phyloP scores from a whole-genome alignment of 1,284 basidiomycete genomes.

The Flammula alnicola region DNA sequence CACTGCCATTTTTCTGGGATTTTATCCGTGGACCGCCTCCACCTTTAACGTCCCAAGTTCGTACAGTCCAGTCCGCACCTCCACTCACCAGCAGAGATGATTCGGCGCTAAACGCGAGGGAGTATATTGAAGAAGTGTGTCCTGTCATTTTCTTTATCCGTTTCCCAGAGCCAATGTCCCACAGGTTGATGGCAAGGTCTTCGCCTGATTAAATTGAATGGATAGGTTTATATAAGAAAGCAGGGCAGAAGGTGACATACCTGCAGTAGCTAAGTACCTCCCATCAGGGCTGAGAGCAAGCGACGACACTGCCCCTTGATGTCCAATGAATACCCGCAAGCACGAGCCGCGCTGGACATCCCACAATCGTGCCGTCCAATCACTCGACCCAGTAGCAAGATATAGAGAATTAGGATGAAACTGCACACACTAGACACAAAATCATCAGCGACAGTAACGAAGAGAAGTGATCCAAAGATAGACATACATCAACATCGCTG shows the following conservation, averaged over 20 bases:
- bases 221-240: conserved; percentile 9
- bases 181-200: conserved; percentile 92
- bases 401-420: conserved; percentile 99
- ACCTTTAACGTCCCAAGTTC: conserved; percentile 94
- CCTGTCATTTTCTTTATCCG: conserved; percentile 98
- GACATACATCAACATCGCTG: conserved; percentile 94
- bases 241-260: conserved; percentile 44
- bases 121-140: conserved; percentile 88
- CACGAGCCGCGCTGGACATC: conserved; percentile 97
- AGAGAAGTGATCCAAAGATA: conserved; percentile 6
- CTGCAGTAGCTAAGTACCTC: conserved; percentile 89
- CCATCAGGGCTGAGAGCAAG: conserved; percentile 95
- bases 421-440: conserved; percentile 76
- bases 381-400: conserved; percentile 95
- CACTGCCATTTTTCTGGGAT: conserved; percentile 56
- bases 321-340: conserved; percentile 94
- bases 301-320: conserved; percentile 89
- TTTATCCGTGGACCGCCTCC: conserved; percentile 69
- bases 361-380: conserved; percentile 96
- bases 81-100: conserved; percentile 90
- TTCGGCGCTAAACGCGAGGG: conserved; percentile 91
- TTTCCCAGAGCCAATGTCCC: conserved; percentile 94
- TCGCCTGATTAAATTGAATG: conserved; percentile 72
- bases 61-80: conserved; percentile 91
- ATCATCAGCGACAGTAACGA: conserved; percentile 8